Evolutionary conservation across 176 grass and related monocot genomes (phyloP), one percentile per base, ranked within the genome.

Genomic region (Bolboschoenus planiculmis): DNA sequence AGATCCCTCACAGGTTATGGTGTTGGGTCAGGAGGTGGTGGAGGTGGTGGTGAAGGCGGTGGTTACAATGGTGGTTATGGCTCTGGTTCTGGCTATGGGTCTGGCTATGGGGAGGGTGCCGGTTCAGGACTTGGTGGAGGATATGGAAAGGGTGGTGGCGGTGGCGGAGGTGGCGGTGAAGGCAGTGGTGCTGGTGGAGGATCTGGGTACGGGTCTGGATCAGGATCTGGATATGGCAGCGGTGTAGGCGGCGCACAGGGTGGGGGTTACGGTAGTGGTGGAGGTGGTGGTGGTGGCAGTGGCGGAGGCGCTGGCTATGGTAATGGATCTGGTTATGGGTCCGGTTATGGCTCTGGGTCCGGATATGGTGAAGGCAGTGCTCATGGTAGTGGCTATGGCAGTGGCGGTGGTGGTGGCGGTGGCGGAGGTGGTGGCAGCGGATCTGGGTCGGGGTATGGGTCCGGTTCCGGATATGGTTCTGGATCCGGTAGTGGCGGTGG

Each of bases 351-450:
- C 24, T 79, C 83, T 10, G 81, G 81, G 11, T 83, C 81, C 0
- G 81, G 81, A 14, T 71, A 71, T 44, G 83, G 83, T 62, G 83
- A 83, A 59, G 81, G 83, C 29, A 53, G 35, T 57, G 83, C 53
- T 16, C 31, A 85, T 60, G 67, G 51, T 59, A 68, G 67, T 43
- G 83, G 50, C 0, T 84, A 76, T 84, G 83, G 83, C 23, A 76
- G 83, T 23, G 83, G 83, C 30, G 67, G 83, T 0, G 83, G 65
- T 0, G 66, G 82, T 5, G 66, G 82, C 1, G 47, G 82, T 9
- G 82, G 82, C 0, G 7, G 37, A 1, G 79, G 35, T 8, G 34
- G 9, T 34, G 54, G 68, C 5, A 39, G n/a, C 23, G 83, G 83
- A 71, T 58, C 21, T 73, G 70, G 83, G 14, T 75, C n/a, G 35